These are phyloP conservation scores for Bipolaris sorokiniana DNA, from an alignment of 2,329 filamentous ascomycete genomes.

Conservation along the genomic window DNA sequence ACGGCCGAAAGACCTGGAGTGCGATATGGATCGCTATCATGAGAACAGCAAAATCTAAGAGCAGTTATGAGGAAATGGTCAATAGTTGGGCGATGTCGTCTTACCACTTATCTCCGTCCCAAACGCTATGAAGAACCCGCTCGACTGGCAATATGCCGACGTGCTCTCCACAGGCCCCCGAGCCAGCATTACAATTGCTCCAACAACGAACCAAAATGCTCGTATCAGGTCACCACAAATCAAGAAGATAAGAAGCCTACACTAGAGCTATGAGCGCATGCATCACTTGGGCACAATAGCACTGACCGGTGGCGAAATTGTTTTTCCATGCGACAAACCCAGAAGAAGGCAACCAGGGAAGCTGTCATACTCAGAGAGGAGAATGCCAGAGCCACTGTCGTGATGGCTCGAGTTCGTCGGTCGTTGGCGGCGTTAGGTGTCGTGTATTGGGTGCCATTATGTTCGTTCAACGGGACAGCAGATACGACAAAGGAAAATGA, in stretches of 20 bases:
- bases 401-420: conserved; percentile 38
- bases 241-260: conserved; percentile 74
- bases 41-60: conserved; percentile 69
- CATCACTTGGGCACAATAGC: not conserved
- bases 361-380: conserved; percentile 62
- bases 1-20: conserved; percentile 71
- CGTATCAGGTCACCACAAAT: conserved; percentile 76
- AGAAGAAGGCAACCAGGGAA: conserved; percentile 67
- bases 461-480: conserved; percentile 2
- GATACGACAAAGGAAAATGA: not conserved
- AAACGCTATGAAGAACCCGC: conserved; percentile 70
- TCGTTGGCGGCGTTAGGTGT: conserved; percentile 6
- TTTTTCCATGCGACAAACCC: conserved; percentile 75
- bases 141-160: conserved; percentile 68
- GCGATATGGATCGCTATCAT: conserved; percentile 76
- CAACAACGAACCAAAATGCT: conserved; percentile 70
- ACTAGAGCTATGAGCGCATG: not conserved
- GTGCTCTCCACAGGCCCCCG: conserved; percentile 58
- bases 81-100: conserved; percentile 18
- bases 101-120: conserved; percentile 69
- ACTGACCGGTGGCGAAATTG: conserved; percentile 75
- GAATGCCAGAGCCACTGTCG: conserved; percentile 42
- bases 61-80: not conserved
- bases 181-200: conserved; percentile 64
- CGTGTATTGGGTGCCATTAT: conserved; percentile 8